Evolutionary conservation across 805 yeast genomes (phyloP).

Genomic region (Ogataea pini): DNA sequence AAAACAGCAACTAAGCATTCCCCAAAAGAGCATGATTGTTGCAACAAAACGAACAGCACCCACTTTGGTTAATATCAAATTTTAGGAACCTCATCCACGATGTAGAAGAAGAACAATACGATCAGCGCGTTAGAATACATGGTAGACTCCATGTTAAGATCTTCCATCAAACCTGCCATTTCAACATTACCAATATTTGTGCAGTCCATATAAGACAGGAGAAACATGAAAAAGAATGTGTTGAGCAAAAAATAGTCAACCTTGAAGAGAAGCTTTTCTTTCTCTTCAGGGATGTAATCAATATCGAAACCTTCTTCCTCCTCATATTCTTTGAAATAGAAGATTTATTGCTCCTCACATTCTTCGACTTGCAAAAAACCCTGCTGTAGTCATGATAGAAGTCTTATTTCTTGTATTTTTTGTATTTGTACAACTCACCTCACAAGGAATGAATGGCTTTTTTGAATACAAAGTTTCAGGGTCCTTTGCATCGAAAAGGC

Average conservation of each 20-base stretch:
- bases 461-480: not conserved
- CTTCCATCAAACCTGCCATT: conserved; percentile 15
- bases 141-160: conserved; percentile 8
- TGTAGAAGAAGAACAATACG: conserved; percentile 42
- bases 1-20: conserved; percentile 37
- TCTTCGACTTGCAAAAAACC: conserved; percentile 8
- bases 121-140: conserved; percentile 46
- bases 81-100: conserved; percentile 44
- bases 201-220: conserved; percentile 51
- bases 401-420: not conserved
- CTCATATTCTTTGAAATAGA: conserved; percentile 2
- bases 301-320: conserved; percentile 10
- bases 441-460: not conserved
- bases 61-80: conserved; percentile 33
- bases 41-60: conserved; percentile 42
- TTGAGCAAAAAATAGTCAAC: conserved; percentile 20
- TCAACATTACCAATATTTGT: conserved; percentile 46
- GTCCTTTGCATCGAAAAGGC: not conserved
- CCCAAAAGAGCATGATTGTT: conserved; percentile 40
- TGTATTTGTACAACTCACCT: not conserved
- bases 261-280: conserved; percentile 15
- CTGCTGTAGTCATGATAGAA: conserved; percentile 3
- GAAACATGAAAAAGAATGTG: conserved; percentile 36
- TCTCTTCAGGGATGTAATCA: conserved; percentile 24
- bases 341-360: conserved; percentile 6